These are phyloP conservation scores for Ophiostoma sp. DNA, from an alignment of 2,329 filamentous ascomycete species.

Conservation along the genomic window DNA sequence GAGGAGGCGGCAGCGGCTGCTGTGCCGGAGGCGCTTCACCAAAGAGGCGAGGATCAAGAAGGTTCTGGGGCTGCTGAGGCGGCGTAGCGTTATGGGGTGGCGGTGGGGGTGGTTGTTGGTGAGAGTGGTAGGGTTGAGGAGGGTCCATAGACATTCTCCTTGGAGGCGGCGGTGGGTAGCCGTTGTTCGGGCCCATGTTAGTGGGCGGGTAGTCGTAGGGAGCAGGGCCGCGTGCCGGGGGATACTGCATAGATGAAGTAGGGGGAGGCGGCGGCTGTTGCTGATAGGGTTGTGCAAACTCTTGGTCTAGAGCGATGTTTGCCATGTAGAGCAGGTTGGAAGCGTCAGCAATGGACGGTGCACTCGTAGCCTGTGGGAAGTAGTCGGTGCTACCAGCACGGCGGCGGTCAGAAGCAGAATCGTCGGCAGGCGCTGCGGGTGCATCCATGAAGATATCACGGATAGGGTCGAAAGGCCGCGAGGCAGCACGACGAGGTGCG, in stretches of 20 bases:
- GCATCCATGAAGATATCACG: conserved; percentile 43
- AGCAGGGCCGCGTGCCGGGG: conserved; percentile 19
- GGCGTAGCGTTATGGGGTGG: conserved; percentile 11
- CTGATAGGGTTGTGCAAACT: conserved; percentile 11
- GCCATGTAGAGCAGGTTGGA: conserved; percentile 28
- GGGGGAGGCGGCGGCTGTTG: conserved; percentile 5
- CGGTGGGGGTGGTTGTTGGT: neutral
- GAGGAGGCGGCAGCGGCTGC: conserved; percentile 11
- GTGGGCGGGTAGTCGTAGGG: conserved; percentile 19
- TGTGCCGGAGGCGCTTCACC: conserved; percentile 25
- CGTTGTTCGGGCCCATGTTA: neutral
- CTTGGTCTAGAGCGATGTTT: conserved; percentile 24
- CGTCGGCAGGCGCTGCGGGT: conserved; percentile 22
- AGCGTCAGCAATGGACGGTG: conserved; percentile 22
- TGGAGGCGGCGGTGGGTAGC: conserved; percentile 16
- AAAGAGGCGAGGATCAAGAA: conserved; percentile 31
- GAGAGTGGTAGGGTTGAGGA: conserved; percentile 22
- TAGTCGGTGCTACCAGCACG: conserved; percentile 7
- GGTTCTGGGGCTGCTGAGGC: conserved; percentile 15
- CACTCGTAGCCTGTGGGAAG: neutral
- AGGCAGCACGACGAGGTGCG: conserved; percentile 28
- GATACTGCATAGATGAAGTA: conserved; percentile 15
- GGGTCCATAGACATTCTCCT: conserved; percentile 24
- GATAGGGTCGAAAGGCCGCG: conserved; percentile 48
- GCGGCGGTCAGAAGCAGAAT: neutral